Conservation (phyloP, 805 yeast genomes). For the Naumovozyma baii region DNA sequence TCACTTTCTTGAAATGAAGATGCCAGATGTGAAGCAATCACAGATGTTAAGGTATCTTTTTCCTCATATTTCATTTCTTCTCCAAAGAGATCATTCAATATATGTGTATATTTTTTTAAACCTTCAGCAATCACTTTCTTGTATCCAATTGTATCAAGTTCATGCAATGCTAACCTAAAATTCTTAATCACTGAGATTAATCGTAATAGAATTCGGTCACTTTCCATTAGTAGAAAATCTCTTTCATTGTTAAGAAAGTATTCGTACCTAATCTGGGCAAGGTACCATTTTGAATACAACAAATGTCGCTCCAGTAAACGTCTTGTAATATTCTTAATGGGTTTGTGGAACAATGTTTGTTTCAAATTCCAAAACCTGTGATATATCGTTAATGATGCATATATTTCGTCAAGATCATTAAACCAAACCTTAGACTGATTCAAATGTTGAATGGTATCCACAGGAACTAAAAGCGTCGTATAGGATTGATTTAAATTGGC, state of each 20-base stretch:
- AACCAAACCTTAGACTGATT: too few relatives aligned
- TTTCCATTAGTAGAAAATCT: neutral
- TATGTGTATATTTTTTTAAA: neutral
- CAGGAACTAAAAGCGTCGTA: neutral
- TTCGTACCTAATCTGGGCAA: neutral
- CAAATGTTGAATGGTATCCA: neutral
- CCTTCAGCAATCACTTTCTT: neutral
- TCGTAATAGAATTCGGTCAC: neutral
- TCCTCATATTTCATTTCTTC: neutral
- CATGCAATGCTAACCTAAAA: neutral
- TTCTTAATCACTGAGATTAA: neutral
- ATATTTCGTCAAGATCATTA: neutral
- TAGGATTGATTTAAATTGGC: neutral
- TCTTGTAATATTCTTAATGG: neutral
- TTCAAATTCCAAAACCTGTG: neutral
- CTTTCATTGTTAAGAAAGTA: neutral
- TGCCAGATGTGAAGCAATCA: too few relatives aligned
- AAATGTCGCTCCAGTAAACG: neutral
- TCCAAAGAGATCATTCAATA: neutral
- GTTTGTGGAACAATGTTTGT: neutral
- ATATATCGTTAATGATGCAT: neutral
- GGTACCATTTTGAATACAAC: neutral
- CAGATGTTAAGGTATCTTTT: too few relatives aligned
- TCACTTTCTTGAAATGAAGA: too few relatives aligned
- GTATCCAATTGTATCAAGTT: neutral